A percentile compares a stretch with the other conserved stretches of the same genome.
Conservation (phyloP, 495 filamentous ascomycete genomes). For the Lindgomyces ingoldianus region DNA sequence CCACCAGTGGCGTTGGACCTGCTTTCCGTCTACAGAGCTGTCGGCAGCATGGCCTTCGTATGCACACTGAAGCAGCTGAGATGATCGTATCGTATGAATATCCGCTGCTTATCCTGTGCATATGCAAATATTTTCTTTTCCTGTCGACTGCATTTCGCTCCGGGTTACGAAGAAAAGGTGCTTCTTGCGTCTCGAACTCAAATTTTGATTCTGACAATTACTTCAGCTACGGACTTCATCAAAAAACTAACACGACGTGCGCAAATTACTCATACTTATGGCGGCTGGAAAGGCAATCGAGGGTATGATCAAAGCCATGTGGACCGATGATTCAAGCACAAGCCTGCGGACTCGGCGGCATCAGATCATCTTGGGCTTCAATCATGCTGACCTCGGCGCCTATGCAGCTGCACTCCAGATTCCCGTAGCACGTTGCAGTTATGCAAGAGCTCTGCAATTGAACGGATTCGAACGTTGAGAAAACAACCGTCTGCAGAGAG, state of each 20-base stretch:
- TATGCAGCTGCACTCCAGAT: background rate
- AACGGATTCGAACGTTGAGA: too few relatives aligned
- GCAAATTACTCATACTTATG: constrained; percentile 1
- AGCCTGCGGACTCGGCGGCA: background rate
- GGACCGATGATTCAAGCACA: background rate
- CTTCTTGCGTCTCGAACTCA: background rate
- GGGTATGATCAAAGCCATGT: too few relatives aligned
- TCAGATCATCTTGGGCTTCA: background rate
- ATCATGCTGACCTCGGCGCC: background rate
- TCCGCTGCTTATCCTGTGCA: background rate
- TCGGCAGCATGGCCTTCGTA: background rate
- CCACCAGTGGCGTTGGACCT: background rate
- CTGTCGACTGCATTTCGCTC: background rate
- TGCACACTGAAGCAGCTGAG: background rate
- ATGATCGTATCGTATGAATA: background rate
- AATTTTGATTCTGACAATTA: background rate
- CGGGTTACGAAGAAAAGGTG: background rate
- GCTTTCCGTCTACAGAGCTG: background rate
- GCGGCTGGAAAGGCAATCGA: background rate
- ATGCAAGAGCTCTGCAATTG: too few relatives aligned
- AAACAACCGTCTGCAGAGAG: too few relatives aligned
- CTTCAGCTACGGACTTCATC: constrained; percentile 8
- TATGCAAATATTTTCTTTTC: constrained; percentile 7
- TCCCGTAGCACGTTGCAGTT: background rate
- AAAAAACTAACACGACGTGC: background rate